A percentile compares a stretch with the other conserved stretches of the same genome.
Evolutionary conservation across 208 protist genomes (phyloP).

Genomic region (Leishmania turanica): DNA sequence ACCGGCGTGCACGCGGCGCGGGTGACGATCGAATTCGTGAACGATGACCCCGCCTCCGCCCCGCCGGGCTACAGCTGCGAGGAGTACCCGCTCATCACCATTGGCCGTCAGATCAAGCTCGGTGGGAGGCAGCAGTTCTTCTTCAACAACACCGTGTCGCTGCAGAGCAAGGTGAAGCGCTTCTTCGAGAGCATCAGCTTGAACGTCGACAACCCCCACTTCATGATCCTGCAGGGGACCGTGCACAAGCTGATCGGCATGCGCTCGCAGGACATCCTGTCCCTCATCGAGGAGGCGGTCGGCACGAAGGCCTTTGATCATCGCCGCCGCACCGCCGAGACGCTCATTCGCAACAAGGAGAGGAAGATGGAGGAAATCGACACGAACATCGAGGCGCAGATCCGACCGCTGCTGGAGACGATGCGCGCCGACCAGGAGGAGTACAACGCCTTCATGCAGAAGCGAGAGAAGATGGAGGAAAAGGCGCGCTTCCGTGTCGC

Average conservation of each 20-base stretch:
- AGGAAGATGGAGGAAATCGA: conserved; percentile 98
- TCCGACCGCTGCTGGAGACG: conserved; percentile 85
- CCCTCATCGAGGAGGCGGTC: conserved; percentile 99
- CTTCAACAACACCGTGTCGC: conserved; percentile 98
- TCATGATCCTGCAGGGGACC: conserved; percentile 99
- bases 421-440: conserved; percentile 90
- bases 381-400: conserved; percentile 85
- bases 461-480: conserved; percentile 73
- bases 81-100: conserved; percentile 96
- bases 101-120: conserved; percentile 97
- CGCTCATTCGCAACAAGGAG: conserved; percentile 99
- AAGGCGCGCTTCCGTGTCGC: conserved; percentile 74
- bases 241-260: conserved; percentile 99
- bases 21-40: conserved; percentile 99
- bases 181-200: conserved; percentile 99
- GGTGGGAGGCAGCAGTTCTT: conserved; percentile 99
- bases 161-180: conserved; percentile 97
- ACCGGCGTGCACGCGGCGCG: conserved; percentile 99
- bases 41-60: conserved; percentile 93
- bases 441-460: conserved; percentile 73
- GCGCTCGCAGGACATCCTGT: conserved; percentile 99
- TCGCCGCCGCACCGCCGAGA: conserved; percentile 96
- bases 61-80: conserved; percentile 98
- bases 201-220: conserved; percentile 99
- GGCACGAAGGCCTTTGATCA: conserved; percentile 99